A percentile compares a stretch with the other conserved stretches of the same genome.
These are phyloP conservation scores for Myochromella boudieri DNA, from an alignment of 768 basidiomycete species.

Conservation along the genomic window DNA sequence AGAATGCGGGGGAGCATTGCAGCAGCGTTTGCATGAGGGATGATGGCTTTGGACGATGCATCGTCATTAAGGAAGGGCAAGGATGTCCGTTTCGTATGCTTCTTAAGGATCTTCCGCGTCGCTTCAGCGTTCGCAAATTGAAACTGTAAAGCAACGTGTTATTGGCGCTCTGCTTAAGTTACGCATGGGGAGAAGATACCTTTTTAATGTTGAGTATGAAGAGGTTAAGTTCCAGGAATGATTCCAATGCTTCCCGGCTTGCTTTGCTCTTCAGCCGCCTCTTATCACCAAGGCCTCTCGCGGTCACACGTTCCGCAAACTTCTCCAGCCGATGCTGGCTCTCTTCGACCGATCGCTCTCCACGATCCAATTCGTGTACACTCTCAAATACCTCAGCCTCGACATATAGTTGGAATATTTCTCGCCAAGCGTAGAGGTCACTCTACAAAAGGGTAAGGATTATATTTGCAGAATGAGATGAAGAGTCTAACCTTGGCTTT, in stretches of 20 bases:
- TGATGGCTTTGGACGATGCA: slow-evolving; percentile 16
- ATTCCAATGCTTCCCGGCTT: slow-evolving; percentile 59
- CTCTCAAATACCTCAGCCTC: slow-evolving; percentile 87
- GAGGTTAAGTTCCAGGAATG: slow-evolving; percentile 75
- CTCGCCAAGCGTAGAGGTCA: slow-evolving; percentile 87
- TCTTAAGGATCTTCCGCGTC: slow-evolving; percentile 91
- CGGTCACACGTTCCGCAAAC: slow-evolving; percentile 60
- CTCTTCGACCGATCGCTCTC: slow-evolving; percentile 70
- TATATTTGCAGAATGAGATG: neutral
- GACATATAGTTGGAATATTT: slow-evolving; percentile 85
- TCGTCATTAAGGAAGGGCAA: slow-evolving; percentile 55
- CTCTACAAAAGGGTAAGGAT: slow-evolving; percentile 26
- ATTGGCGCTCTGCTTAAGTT: neutral
- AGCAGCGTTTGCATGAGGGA: slow-evolving; percentile 14
- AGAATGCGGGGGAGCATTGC: slow-evolving; percentile 41
- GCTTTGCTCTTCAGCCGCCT: slow-evolving; percentile 56
- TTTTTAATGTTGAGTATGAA: slow-evolving; percentile 82
- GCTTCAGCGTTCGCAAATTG: slow-evolving; percentile 86
- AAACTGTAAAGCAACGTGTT: slow-evolving; percentile 47
- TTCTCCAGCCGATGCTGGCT: slow-evolving; percentile 61
- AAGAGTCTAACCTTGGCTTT: slow-evolving; percentile 19
- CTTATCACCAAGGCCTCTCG: slow-evolving; percentile 53
- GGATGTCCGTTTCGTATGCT: slow-evolving; percentile 88
- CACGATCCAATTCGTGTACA: slow-evolving; percentile 57
- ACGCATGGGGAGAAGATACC: slow-evolving; percentile 31